phyloP scores from a whole-genome alignment of 345 rosid genomes.

The Citrus mangshanensis region DNA sequence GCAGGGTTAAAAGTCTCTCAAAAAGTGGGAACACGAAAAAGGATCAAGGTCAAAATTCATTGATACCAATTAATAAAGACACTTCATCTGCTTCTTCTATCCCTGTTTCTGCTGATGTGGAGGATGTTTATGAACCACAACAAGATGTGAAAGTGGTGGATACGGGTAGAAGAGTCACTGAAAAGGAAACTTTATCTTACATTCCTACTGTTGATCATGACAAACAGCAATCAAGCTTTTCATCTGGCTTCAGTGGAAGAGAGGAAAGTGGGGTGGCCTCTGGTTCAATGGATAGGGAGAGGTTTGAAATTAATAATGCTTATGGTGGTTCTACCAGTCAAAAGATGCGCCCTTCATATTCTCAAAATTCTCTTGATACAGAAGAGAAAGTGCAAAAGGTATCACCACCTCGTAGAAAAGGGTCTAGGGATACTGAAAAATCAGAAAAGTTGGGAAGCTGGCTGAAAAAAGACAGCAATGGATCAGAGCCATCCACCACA shows the following conservation, averaged over 20 bases:
- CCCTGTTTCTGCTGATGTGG: conserved; percentile 40
- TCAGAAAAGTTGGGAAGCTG: conserved; percentile 52
- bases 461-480: conserved; percentile 49
- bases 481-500: conserved; percentile 43
- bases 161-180: conserved; percentile 54
- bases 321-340: conserved; percentile 52
- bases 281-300: conserved; percentile 54
- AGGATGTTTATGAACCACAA: conserved; percentile 52
- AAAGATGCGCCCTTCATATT: conserved; percentile 37
- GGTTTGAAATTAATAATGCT: conserved; percentile 43
- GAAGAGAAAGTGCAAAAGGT: conserved; percentile 82
- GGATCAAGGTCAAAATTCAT: conserved; percentile 55
- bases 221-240: conserved; percentile 43
- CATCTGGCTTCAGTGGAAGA: conserved; percentile 44
- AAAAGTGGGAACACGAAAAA: conserved; percentile 79
- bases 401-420: conserved; percentile 86
- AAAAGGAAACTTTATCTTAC: conserved; percentile 52
- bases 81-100: conserved; percentile 42
- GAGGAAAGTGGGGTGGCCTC: conserved; percentile 55
- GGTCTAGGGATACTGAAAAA: conserved; percentile 60
- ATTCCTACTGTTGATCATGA: conserved; percentile 42
- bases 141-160: conserved; percentile 53
- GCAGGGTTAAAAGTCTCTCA: conserved; percentile 96
- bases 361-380: conserved; percentile 50
- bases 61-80: conserved; percentile 52